A percentile compares a stretch with the other conserved stretches of the same genome.
These are phyloP conservation scores for Crithidia thermophila DNA, from an alignment of 208 protist genomes.

Conservation along the genomic window DNA sequence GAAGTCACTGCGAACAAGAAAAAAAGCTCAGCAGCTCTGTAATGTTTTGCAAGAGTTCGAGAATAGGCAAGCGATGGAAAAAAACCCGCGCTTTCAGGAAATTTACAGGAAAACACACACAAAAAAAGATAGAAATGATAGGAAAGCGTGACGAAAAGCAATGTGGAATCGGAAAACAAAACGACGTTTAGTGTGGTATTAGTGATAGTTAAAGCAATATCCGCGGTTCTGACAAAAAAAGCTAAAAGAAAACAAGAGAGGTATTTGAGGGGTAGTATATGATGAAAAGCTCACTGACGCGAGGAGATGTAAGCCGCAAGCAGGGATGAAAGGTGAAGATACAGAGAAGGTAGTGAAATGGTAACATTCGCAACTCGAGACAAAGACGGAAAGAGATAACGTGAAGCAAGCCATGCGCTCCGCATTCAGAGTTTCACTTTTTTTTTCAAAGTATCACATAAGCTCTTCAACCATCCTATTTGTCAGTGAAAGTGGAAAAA, in stretches of 20 bases:
- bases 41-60: no score
- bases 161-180: no score
- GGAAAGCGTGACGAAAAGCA: no score
- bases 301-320: background rate
- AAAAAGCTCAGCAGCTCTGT: no score
- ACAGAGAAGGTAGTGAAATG: background rate
- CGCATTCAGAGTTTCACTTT: background rate
- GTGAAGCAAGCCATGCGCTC: background rate
- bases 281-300: background rate
- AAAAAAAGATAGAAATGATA: no score
- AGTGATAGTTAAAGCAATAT: no score
- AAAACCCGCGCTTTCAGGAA: background rate
- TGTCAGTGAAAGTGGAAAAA: background rate
- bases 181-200: no score
- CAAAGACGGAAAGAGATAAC: background rate
- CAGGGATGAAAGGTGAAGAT: conserved; percentile 10
- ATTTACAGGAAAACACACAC: no score
- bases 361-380: background rate
- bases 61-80: no score
- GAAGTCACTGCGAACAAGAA: no score
- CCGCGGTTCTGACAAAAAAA: background rate
- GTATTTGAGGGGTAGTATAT: background rate
- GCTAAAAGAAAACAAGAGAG: background rate
- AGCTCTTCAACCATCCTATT: background rate
- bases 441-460: background rate